Conservation (phyloP, 208 protist species). For the Leishmania amazonensis region DNA sequence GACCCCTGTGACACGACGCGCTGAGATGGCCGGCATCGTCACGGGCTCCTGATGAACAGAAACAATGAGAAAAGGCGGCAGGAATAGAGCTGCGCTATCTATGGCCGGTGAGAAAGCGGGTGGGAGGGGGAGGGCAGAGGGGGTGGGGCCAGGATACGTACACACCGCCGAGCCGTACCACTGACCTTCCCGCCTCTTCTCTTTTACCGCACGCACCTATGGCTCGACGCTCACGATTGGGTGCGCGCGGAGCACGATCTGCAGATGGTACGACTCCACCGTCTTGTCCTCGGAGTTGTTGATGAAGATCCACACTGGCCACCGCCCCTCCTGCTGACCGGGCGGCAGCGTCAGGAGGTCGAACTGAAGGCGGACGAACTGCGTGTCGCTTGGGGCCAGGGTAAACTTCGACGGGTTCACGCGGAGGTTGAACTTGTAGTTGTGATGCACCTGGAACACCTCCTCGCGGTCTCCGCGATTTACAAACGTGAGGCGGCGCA, state of each 20-base stretch:
- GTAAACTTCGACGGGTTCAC: conserved; percentile 70
- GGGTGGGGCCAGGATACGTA: background rate
- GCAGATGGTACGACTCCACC: conserved; percentile 84
- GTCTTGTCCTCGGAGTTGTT: conserved; percentile 87
- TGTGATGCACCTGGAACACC: conserved; percentile 79
- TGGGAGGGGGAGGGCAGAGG: background rate
- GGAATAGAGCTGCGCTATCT: background rate
- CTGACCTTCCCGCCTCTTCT: background rate
- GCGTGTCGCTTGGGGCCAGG: conserved; percentile 74
- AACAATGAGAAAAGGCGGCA: background rate
- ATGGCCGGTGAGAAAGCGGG: background rate
- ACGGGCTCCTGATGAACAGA: background rate
- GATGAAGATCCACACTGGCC: conserved; percentile 92
- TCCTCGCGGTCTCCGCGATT: conserved; percentile 66
- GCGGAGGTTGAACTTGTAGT: conserved; percentile 85
- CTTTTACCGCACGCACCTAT: background rate
- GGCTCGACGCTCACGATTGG: conserved; percentile 37
- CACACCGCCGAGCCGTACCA: background rate
- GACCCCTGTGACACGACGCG: no score
- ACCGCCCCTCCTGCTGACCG: conserved; percentile 80
- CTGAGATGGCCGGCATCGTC: background rate
- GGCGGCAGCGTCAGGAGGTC: conserved; percentile 75
- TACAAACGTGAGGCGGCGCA: conserved; percentile 84
- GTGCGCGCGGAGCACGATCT: conserved; percentile 80
- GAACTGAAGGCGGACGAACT: conserved; percentile 76